Base-by-base conservation (phyloP, 2,329 filamentous ascomycete species). In the Pseudogymnoascus pannorum region DNA sequence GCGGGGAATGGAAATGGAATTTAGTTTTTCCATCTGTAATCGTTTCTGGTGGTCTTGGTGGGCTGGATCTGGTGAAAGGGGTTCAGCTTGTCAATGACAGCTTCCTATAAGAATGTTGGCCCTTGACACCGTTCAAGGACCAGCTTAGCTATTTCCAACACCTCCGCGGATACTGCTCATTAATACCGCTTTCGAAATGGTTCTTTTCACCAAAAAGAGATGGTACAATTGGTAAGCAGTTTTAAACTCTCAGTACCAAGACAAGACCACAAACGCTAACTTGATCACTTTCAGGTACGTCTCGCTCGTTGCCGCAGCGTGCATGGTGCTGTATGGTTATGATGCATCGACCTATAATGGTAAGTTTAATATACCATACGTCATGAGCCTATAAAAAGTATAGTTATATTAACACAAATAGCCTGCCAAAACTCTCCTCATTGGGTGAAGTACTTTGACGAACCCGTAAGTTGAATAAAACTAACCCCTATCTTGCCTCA, bases 321-420 rank as follows among this genome's bases (percentile, higher is more conserved):
- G 85, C 72, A 89, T 89, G 87, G 85, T 89, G 18, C 78, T 90
- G 48, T 89, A 89, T 70, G 87, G 87, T 62, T 89, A 89, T 71
- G 87, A 89, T 78, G 86, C 87, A 1, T 87, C 85, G 38, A 86
- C 88, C 54, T 90, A 86, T 78, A 90, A 90, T 72, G 85, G 86
- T 4, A 81, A 29, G 24, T 54, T 54, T 54, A n/a, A 7, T 18
- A 2, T 22, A 22, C 38, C 18, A 54, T 54, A 29, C 8, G 24
- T 31, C 24, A n/a, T 16, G 24, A 29, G 22, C 14, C 24, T 29
- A 5, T 54, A 16, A 29, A 54, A 54, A 18, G 24, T 29, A 54
- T 54, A 54, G 18, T 31, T 54, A 31, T 54, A 29, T 29, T 31
- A 54, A 54, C 44, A 18, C 24, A 29, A 18, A 31, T 54, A 54